A percentile compares a stretch with the other conserved stretches of the same genome.
These are phyloP conservation scores for Talaromyces atroroseus DNA, from an alignment of 2,329 filamentous ascomycete species.

Conservation along the genomic window DNA sequence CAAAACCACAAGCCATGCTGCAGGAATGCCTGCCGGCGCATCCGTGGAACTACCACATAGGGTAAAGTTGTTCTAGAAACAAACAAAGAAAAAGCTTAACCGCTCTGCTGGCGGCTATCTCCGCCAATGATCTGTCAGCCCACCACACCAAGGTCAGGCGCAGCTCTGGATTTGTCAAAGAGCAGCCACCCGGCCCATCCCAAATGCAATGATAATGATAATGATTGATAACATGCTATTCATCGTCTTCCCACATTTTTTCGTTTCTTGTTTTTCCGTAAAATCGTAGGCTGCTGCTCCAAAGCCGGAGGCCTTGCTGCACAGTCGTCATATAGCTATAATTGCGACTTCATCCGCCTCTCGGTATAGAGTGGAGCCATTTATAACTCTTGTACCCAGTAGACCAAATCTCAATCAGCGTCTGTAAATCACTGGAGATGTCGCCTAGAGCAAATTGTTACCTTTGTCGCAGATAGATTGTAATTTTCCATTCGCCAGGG, in stretches of 20 bases:
- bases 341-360: slow-evolving; percentile 32
- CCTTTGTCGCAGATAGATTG: slow-evolving; percentile 35
- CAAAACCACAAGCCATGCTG: not conserved
- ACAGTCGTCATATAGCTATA: slow-evolving; percentile 13
- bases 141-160: not conserved
- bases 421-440: not conserved
- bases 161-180: not conserved
- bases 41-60: not conserved
- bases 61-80: not conserved
- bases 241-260: not conserved
- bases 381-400: slow-evolving; percentile 30
- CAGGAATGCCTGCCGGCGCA: not conserved
- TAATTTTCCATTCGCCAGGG: slow-evolving; percentile 36
- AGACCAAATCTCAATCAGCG: slow-evolving; percentile 19
- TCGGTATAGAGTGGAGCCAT: slow-evolving; percentile 29
- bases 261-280: not conserved
- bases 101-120: not conserved
- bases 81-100: not conserved
- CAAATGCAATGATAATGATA: not conserved
- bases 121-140: not conserved
- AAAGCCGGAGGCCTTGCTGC: not conserved
- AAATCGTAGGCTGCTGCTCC: not conserved
- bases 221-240: not conserved
- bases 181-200: not conserved
- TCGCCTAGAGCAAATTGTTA: slow-evolving; percentile 17